Percentiles rank a stretch among this genome's conserved stretches.
These are phyloP conservation scores for Syzygium malaccense DNA, from an alignment of 441 rosid genomes.

Conservation along the genomic window DNA sequence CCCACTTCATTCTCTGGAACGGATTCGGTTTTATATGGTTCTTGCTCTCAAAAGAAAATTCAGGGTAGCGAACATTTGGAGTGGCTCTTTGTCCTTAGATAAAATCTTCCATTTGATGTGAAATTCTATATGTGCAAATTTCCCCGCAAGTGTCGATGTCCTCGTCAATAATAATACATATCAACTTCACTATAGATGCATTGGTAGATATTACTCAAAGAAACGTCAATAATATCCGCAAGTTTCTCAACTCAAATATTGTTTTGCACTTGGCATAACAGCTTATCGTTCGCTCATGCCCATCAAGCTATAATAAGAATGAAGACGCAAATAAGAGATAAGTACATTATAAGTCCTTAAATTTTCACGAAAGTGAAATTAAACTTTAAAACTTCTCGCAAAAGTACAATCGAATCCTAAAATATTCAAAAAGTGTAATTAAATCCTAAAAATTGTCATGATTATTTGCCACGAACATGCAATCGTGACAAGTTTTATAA, in stretches of 20 bases:
- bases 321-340: background rate
- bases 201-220: background rate
- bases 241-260: background rate
- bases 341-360: background rate
- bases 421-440: too few relatives aligned
- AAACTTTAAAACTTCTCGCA: too few relatives aligned
- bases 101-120: background rate
- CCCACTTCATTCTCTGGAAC: background rate
- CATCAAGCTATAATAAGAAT: background rate
- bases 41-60: background rate
- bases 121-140: rapidly evolving
- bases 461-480: too few relatives aligned
- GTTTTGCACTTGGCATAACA: background rate
- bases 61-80: background rate
- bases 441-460: too few relatives aligned
- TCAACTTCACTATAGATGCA: background rate
- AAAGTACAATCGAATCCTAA: too few relatives aligned
- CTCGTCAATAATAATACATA: rapidly evolving
- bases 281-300: background rate
- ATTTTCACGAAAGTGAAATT: too few relatives aligned
- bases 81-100: background rate
- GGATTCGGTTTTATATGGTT: background rate
- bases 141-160: rapidly evolving
- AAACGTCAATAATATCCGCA: background rate
- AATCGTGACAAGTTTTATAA: too few relatives aligned